Evolutionary conservation across 306 rosid genomes (phyloP), one percentile per base, ranked within the genome.

Genomic region (Vigna radiata): DNA sequence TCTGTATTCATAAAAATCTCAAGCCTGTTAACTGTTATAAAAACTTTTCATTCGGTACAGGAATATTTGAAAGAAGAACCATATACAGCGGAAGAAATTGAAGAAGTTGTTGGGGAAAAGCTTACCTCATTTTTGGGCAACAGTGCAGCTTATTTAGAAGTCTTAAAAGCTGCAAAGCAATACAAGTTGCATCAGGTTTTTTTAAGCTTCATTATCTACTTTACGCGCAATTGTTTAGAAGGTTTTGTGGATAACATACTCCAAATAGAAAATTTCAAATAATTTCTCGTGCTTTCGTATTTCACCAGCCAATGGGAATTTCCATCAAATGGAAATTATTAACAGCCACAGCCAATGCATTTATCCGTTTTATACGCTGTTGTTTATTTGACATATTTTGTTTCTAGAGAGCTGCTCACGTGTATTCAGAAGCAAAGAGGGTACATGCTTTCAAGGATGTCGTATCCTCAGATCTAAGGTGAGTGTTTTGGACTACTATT

Each of bases 341-440:
- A 31, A 19, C 17, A 19, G 70, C 67, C 18, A 19, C 17, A 19
- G 70, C 67, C 18, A 39, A 62, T 33, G 25, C 6, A 48, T 77
- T 33, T 80, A 37, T 54, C 55, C 36, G 39, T 49, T 78, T 73
- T 43, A 71, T 61, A 12, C 47, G 44, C 55, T 73, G 21, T 5
- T 54, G 36, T 77, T 59, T 80, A 66, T 69, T 54, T 85, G 81
- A 80, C 52, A 9, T 23, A 46, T 69, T 60, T 72, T 80, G 41
- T 68, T 77, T 78, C 73, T 56, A 96, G 98, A 90, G 99, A 87
- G 97, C 99, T 23, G 78, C 93, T 10, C 99, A 96, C 44, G 99
- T 96, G 60, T 96, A 96, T 83, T 96, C 99, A 54, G 98, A 96
- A 86, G 99, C 99, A 81, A 96, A 60, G 84, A 88, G 99, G 74